These are phyloP conservation scores for Epichloe bromicola DNA, from an alignment of 2,329 filamentous ascomycete genomes.

Conservation along the genomic window DNA sequence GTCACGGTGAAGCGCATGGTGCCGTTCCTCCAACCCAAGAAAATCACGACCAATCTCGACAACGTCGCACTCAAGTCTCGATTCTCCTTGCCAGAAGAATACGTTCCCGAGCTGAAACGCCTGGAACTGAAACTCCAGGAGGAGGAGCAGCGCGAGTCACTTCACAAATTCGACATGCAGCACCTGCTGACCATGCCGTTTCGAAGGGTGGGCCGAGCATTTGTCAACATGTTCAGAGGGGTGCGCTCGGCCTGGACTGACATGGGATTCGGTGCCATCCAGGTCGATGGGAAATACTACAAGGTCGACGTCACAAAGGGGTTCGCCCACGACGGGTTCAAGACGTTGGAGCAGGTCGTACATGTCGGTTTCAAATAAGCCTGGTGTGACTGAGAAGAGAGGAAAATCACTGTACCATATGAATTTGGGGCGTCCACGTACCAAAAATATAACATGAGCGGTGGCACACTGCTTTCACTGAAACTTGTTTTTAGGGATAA, in stretches of 20 bases:
- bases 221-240: constrained; percentile 29
- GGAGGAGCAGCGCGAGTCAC: constrained; percentile 23
- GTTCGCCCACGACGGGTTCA: constrained; percentile 46
- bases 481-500: too few species aligned
- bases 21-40: constrained; percentile 33
- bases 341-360: constrained; percentile 43
- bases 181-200: constrained; percentile 47
- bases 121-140: constrained; percentile 21
- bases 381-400: not conserved
- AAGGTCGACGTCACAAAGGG: constrained; percentile 46
- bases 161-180: constrained; percentile 37
- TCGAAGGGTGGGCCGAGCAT: constrained; percentile 31
- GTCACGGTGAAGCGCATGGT: constrained; percentile 36
- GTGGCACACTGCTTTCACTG: not conserved
- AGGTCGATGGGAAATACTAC: constrained; percentile 33
- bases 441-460: not conserved
- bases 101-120: constrained; percentile 22
- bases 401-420: not conserved
- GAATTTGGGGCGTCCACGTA: too few species aligned
- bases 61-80: constrained; percentile 23
- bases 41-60: constrained; percentile 23
- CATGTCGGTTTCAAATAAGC: constrained; percentile 2
- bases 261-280: constrained; percentile 41
- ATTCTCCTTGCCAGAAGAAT: constrained; percentile 25
- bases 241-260: constrained; percentile 39